These are phyloP conservation scores for Aspergillus indologenus DNA, from an alignment of 495 filamentous ascomycete species.

Conservation along the genomic window DNA sequence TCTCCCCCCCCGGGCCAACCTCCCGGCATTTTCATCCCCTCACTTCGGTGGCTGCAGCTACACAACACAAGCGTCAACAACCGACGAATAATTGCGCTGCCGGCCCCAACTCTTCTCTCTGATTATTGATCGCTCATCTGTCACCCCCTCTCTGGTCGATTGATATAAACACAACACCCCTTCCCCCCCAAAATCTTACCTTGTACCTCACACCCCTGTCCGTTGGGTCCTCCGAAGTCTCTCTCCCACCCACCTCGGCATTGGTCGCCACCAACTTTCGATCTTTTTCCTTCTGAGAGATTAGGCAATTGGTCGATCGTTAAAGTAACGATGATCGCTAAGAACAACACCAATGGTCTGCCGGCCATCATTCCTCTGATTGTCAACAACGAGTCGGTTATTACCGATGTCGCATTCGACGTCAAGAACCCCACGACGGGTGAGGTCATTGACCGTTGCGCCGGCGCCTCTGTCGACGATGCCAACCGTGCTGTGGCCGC, in stretches of 20 bases:
- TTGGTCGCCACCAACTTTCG: not conserved
- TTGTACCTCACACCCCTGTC: too few relatives aligned
- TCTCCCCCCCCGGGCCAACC: not conserved
- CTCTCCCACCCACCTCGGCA: not conserved
- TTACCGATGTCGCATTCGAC: slow-evolving; percentile 59
- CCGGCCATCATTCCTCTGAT: slow-evolving; percentile 59
- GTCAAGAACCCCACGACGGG: slow-evolving; percentile 63
- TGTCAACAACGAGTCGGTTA: slow-evolving; percentile 67
- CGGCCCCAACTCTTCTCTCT: not conserved
- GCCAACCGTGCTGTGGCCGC: slow-evolving; percentile 52
- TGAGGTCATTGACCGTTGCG: slow-evolving; percentile 57
- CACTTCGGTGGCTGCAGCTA: slow-evolving; percentile 16
- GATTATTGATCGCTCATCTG: not conserved
- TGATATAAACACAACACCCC: not conserved
- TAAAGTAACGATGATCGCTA: slow-evolving; percentile 8
- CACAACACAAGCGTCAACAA: slow-evolving; percentile 1
- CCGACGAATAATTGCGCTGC: not conserved
- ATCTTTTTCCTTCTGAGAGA: not conserved
- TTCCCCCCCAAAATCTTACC: not conserved
- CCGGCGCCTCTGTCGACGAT: slow-evolving; percentile 61
- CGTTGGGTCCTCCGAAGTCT: too few relatives aligned
- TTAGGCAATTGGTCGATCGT: not conserved
- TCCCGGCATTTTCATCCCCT: slow-evolving; percentile 15
- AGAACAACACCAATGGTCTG: slow-evolving; percentile 10
- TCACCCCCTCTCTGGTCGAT: not conserved